A percentile compares a stretch with the other conserved stretches of the same genome.
Conservation (phyloP, 2,329 filamentous ascomycete genomes). For the Neonectria punicea region DNA sequence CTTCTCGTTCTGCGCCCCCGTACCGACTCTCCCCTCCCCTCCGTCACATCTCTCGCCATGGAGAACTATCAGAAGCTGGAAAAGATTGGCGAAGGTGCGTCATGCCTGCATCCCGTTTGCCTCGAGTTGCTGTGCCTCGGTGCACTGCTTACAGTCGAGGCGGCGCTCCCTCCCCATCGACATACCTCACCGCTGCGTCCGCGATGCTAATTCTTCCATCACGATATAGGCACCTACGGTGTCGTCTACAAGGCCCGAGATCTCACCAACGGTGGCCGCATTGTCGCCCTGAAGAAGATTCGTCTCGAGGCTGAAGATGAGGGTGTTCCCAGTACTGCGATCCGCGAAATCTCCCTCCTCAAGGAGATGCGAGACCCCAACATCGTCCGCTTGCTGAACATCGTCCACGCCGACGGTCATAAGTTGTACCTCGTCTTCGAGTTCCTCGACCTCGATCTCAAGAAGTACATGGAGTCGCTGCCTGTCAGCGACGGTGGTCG, state of each 20-base stretch:
- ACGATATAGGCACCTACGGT: constrained; percentile 84
- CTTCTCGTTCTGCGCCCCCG: constrained; percentile 8
- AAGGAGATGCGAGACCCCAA: constrained; percentile 96
- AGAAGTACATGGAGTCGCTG: constrained; percentile 95
- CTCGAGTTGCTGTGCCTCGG: background rate
- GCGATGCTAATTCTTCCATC: constrained; percentile 9
- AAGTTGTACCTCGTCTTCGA: constrained; percentile 95
- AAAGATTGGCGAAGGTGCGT: constrained; percentile 92
- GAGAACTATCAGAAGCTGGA: constrained; percentile 97
- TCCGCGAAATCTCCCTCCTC: constrained; percentile 91
- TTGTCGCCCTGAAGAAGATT: constrained; percentile 95
- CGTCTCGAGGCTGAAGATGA: constrained; percentile 95
- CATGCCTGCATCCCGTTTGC: constrained; percentile 6
- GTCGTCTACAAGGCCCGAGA: constrained; percentile 96
- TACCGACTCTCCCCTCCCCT: constrained; percentile 14
- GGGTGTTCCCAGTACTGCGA: constrained; percentile 90
- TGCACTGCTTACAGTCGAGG: background rate
- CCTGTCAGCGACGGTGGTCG: constrained; percentile 86
- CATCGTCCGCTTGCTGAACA: constrained; percentile 89
- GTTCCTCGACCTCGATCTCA: constrained; percentile 89
- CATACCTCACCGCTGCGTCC: constrained; percentile 11
- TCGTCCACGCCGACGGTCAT: constrained; percentile 93
- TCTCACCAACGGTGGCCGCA: constrained; percentile 81
- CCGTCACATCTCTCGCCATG: constrained; percentile 62
- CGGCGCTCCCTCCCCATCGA: background rate